Evolutionary conservation across 164 flowering plant species (phyloP).

Genomic region (Magnolia changhungtana): DNA sequence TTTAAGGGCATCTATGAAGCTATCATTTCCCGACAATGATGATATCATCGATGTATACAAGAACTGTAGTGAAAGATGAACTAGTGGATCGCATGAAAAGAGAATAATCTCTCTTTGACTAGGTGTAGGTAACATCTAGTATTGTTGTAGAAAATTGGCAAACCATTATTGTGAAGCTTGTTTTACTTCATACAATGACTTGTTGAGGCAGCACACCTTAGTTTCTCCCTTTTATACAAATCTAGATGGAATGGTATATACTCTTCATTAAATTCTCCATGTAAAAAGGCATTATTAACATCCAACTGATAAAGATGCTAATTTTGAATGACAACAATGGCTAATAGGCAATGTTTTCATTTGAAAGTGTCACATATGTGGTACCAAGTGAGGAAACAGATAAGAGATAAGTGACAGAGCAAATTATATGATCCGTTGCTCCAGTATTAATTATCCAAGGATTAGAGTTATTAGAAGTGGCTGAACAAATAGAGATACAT

Average conservation of each 20-base stretch:
- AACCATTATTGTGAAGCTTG: background rate
- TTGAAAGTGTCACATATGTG: too few species aligned
- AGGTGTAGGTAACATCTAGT: background rate
- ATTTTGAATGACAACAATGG: too few species aligned
- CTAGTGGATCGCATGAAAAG: background rate
- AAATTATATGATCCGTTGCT: too few species aligned
- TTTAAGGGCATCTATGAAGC: background rate
- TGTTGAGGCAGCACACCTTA: background rate
- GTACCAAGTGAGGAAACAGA: too few species aligned
- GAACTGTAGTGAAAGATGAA: background rate
- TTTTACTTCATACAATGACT: background rate
- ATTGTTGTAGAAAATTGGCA: background rate
- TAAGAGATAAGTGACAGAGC: too few species aligned
- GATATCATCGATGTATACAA: background rate
- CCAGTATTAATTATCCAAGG: too few species aligned
- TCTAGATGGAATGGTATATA: background rate
- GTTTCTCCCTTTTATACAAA: background rate
- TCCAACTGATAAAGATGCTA: too few species aligned
- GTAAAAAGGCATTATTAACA: background rate
- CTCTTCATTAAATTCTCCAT: conserved; percentile 1
- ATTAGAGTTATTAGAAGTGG: too few species aligned
- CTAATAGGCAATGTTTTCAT: too few species aligned
- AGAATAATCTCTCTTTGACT: background rate
- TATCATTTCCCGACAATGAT: background rate
- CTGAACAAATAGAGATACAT: too few species aligned